Evolutionary conservation across 805 yeast genomes (phyloP), one percentile per base, ranked within the genome.

Genomic region (Komagataella pseudopastoris): DNA sequence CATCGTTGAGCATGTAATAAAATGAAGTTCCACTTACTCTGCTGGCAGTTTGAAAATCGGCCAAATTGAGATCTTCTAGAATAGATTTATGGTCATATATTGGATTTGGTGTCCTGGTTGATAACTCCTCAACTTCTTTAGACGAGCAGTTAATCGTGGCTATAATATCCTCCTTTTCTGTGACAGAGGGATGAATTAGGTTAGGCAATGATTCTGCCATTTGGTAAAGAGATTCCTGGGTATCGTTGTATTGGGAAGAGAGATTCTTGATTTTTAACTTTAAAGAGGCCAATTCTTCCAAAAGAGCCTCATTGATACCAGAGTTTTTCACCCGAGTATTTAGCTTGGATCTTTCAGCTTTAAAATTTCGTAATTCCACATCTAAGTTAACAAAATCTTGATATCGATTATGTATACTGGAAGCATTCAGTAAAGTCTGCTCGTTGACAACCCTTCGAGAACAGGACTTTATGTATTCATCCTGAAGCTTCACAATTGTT

Each of bases 1-100:
- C 96, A 55, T 85, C 95, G 17, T 88, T 87, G 1, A 83, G 54
- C 5, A 93, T 67, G 59, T 87, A 93, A 62, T 89, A 90, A 85
- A 95, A 89, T 2, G 96, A 87, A n/a, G 78, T 65, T 0, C 96
- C 96, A 6, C 93, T 77, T 1, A 88, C 78, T 36, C 75, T 71
- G 0, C 97, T 71, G 0, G 96, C 97, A 0, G 77, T 70, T 16
- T 71, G 68, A 50, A 93, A 76, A 53, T 93, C 93, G 23, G 88
- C 66, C 23, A 91, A 65, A 0, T 80, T 78, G 43, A 88, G 73
- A n/a, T 68, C 64, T 20, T 74, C 78, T 56, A 87, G 89, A n/a
- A 93, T 84, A 4, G 62, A 66, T 48, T 82, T 78, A 63, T 93
- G 99, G 59, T 84, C 88, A 16, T 62, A 58, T 1, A 50, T 47